phyloP scores from a whole-genome alignment of 176 grass and related monocot genomes.

The Olyra latifolia region DNA sequence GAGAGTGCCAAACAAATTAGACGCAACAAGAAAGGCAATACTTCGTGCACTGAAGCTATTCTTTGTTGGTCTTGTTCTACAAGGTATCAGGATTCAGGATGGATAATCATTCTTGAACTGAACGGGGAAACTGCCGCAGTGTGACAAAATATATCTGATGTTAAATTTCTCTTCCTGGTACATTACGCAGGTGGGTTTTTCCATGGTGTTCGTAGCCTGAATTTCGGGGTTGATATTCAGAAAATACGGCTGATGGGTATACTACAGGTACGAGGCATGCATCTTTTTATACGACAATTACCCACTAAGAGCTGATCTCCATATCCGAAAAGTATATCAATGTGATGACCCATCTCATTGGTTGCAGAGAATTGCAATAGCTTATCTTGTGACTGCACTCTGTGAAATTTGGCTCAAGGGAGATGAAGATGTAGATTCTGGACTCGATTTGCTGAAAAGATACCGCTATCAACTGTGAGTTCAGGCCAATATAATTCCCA shows the following conservation, averaged over 20 bases:
- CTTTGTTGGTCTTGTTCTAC: slow-evolving; percentile 80
- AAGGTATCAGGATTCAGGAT: slow-evolving; percentile 50
- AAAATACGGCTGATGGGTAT: slow-evolving; percentile 78
- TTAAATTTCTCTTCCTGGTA: slow-evolving; percentile 18
- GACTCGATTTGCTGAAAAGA: slow-evolving; percentile 58
- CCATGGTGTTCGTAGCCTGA: slow-evolving; percentile 75
- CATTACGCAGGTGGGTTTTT: slow-evolving; percentile 71
- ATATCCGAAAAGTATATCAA: background rate
- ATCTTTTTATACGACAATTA: background rate
- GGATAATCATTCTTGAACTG: background rate
- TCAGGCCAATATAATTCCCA: background rate
- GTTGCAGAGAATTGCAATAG: slow-evolving; percentile 87
- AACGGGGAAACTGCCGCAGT: background rate
- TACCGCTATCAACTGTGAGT: slow-evolving; percentile 71
- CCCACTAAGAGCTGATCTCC: background rate
- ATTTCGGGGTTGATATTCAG: slow-evolving; percentile 73
- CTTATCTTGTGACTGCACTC: slow-evolving; percentile 68
- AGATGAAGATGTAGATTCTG: slow-evolving; percentile 46
- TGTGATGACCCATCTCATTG: background rate
- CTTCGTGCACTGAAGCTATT: slow-evolving; percentile 81
- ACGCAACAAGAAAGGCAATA: slow-evolving; percentile 72
- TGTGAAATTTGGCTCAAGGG: slow-evolving; percentile 93
- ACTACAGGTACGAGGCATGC: slow-evolving; percentile 59
- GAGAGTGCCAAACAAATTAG: slow-evolving; percentile 64
- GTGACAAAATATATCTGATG: background rate